Base-by-base conservation (phyloP, 1,284 basidiomycete species). In the Chondrostereum purpureum region DNA sequence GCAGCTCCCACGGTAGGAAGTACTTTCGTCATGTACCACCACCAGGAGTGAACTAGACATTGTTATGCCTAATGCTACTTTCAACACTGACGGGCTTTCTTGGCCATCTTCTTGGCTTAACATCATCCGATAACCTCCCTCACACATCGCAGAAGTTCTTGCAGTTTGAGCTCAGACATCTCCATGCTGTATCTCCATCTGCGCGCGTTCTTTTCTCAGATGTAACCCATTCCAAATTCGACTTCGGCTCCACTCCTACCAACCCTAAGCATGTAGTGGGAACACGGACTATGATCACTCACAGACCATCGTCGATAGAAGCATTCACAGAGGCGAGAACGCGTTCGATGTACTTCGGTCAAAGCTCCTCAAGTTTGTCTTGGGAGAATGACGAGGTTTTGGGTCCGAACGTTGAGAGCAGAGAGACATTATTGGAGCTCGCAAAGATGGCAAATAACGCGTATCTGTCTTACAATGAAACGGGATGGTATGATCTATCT, bases 391-490 rank as follows among this genome's bases (percentile, higher is more conserved):
- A 79, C 10, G 77, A 79, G 46, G 61, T 83, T 3, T 22, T 63
- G 3, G 80, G 67, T 0, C 87, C 86, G n/a, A 79, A 98, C 60
- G 73, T 89, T 12, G 78, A 83, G 39, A 80, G 80, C 51, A 74
- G 91, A 13, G 77, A 85, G 50, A 89, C 91, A 1, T 66, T 99
- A 17, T 71, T 89, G 11, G 69, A 80, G 20, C 75, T 99, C 33
- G 95, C 93, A 16, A 96, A 92, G 75, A 97, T 99, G 90, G 80
- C 91, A 20, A 88, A 83, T 54, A 91, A 96, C 59, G 93, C 96
- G 23, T 98, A 97, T 65, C 46, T 56, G 6, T 60, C 69, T 5
- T 76, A 74, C 0, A 70, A 71, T 13, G 78, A 83, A 45, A 53
- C 64, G 2, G 77, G 67, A 5, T 97, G 93, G 93, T 94, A 89